These are phyloP conservation scores for Nannizziopsis barbatae DNA, from an alignment of 2,329 filamentous ascomycete species.

Conservation along the genomic window DNA sequence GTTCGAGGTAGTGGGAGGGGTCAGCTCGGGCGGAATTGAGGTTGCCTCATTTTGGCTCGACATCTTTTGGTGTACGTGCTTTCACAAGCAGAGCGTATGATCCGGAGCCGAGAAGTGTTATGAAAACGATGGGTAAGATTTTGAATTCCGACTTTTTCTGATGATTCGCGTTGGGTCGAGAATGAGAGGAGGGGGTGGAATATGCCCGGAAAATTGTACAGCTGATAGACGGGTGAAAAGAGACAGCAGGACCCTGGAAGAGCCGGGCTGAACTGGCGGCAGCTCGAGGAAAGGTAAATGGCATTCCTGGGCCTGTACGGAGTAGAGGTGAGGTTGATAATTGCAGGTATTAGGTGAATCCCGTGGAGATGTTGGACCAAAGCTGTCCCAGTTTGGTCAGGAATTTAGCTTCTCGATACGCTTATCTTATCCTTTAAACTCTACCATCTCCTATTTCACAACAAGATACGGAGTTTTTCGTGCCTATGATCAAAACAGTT, in stretches of 20 bases:
- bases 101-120: constrained; percentile 39
- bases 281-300: constrained; percentile 3
- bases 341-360: too few species aligned
- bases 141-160: constrained; percentile 30
- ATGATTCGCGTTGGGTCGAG: constrained; percentile 13
- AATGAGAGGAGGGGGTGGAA: constrained; percentile 9
- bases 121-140: constrained; percentile 33
- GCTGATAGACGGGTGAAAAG: background rate
- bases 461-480: too few species aligned
- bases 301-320: constrained; percentile 5
- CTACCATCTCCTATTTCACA: too few species aligned
- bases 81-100: constrained; percentile 44
- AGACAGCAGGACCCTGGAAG: background rate
- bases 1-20: constrained; percentile 39
- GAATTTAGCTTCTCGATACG: too few species aligned
- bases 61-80: constrained; percentile 29
- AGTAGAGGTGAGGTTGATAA: too few species aligned
- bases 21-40: constrained; percentile 22
- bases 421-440: too few species aligned
- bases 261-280: constrained; percentile 7
- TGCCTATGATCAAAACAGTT: too few species aligned
- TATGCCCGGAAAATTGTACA: background rate
- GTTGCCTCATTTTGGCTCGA: constrained; percentile 1
- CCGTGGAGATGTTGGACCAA: too few species aligned
- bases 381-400: too few species aligned